Evolutionary conservation across 768 basidiomycete species (phyloP), one percentile per base, ranked within the genome.

Genomic region (Hypholoma sublateritium): DNA sequence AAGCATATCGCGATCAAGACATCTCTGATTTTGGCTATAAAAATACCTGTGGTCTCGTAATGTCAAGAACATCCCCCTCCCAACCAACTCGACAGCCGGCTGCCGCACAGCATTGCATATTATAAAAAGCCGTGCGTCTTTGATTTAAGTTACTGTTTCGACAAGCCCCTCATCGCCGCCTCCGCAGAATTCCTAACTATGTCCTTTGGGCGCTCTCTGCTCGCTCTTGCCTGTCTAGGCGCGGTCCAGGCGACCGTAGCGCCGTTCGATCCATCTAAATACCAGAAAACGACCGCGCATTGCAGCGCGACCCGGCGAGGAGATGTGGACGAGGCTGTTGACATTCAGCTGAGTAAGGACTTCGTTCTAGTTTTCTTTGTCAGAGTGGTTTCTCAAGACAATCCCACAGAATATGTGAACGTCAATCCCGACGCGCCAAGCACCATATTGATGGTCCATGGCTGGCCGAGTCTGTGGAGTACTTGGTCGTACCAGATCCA

Each of bases 391-490:
- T 22, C 17, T 56, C 6, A 28, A 16, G 37, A 9, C 25, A 16
- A 14, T 14, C 17, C 24, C 0, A 13, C 16, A 56, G 88, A 79
- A 59, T 91, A 89, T 64, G 79, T 84, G 21, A 80, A 90, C 39
- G 64, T 89, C 57, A 88, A 89, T 59, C 77, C 84, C 9, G 59
- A 56, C 0, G 81, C 81, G 3, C 68, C 78, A 24, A 74, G 69
- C 13, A 81, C 84, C 0, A 70, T 91, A 2, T 47, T 91, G 28
- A 78, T 91, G 77, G 83, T 91, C 0, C 89, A 91, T 62, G 89
- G 89, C 3, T 91, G 89, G 89, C 89, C 89, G 0, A 79, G 84
- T 60, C 67, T 90, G 3, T 91, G 89, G 89, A 86, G 83, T 53
- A 81, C 80, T 17, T 91, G 89, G 89, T 78, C 84, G 35, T 79